phyloP scores from a whole-genome alignment of 768 basidiomycete species.

The Amylocystis lapponica region DNA sequence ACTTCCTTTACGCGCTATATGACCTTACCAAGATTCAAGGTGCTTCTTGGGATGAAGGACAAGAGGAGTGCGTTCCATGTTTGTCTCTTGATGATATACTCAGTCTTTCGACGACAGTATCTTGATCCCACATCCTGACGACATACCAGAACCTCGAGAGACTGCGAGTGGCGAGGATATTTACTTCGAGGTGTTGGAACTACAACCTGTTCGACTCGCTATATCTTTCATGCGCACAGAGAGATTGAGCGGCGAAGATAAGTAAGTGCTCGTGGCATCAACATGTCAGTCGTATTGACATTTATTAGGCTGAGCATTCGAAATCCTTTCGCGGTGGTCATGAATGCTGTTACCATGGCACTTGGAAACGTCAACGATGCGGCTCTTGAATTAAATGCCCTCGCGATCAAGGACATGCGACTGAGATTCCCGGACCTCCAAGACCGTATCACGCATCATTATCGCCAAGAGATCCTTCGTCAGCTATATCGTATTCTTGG shows the following conservation, averaged over 20 bases:
- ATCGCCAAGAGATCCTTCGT: conserved; percentile 86
- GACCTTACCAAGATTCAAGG: conserved; percentile 90
- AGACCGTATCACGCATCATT: conserved; percentile 83
- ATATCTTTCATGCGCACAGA: conserved; percentile 98
- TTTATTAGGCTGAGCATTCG: conserved; percentile 60
- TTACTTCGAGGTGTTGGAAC: conserved; percentile 93
- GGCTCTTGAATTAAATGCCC: conserved; percentile 87
- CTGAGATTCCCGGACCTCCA: conserved; percentile 80
- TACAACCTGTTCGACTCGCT: conserved; percentile 89
- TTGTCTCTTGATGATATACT: conserved; percentile 6
- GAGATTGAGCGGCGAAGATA: conserved; percentile 86
- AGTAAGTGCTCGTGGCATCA: conserved; percentile 45
- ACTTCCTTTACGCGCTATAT: conserved; percentile 86
- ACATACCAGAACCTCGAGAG: conserved; percentile 65
- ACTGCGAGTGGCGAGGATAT: conserved; percentile 69
- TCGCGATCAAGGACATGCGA: conserved; percentile 92
- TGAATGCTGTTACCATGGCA: conserved; percentile 95
- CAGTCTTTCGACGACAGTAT: conserved; percentile 36
- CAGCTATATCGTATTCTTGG: conserved; percentile 96
- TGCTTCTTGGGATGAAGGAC: conserved; percentile 78
- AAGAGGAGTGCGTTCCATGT: conserved; percentile 56
- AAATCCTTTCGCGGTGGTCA: conserved; percentile 87
- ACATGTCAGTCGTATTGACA: neutral
- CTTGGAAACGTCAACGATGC: conserved; percentile 97
- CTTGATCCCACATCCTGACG: conserved; percentile 63